These are phyloP conservation scores for Xylaria sp. DNA, from an alignment of 2,329 filamentous ascomycete species.

Conservation along the genomic window DNA sequence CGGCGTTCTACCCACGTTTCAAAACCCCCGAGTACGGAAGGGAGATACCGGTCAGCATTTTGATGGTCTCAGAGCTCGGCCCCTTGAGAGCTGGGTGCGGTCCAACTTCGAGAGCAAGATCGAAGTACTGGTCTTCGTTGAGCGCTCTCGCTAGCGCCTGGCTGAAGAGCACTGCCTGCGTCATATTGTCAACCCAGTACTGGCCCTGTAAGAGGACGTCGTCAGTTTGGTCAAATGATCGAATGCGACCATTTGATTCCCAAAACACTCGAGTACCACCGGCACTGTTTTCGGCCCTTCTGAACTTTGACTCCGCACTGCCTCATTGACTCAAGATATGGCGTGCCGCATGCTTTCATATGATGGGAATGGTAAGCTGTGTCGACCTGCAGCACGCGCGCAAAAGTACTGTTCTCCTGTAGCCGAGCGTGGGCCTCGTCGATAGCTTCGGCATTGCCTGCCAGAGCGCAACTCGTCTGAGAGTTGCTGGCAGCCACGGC, in stretches of 20 bases:
- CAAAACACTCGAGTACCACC: no score
- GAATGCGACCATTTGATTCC: no score
- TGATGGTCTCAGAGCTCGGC: background rate
- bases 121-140: no score
- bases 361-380: background rate
- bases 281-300: no score
- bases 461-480: no score
- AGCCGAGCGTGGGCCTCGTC: no score
- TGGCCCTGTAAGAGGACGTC: background rate
- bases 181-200: background rate
- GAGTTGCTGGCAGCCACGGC: no score
- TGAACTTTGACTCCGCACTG: background rate
- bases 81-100: background rate
- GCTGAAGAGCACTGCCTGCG: background rate
- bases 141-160: background rate
- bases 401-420: no score
- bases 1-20: background rate
- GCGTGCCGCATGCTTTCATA: background rate
- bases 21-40: background rate
- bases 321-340: background rate
- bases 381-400: background rate
- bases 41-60: background rate
- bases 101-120: background rate
- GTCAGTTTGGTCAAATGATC: no score
- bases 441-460: no score